Conservation (phyloP, 2,329 filamentous ascomycete species). For the Beauveria sp. region DNA sequence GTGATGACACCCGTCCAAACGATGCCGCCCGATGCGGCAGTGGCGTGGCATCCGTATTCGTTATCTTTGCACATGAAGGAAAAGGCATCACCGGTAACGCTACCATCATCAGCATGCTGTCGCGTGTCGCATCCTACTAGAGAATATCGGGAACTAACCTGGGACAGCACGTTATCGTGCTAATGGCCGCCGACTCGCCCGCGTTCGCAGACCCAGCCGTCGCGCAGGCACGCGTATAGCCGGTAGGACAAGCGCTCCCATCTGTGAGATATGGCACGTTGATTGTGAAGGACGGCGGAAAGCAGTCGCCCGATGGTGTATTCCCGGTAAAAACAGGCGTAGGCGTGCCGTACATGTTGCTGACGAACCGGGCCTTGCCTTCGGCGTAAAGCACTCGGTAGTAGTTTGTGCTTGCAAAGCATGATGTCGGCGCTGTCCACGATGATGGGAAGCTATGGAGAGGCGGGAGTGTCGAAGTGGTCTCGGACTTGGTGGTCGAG, state of each 20-base stretch:
- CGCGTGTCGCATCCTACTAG: neutral
- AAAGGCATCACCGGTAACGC: slow-evolving; percentile 8
- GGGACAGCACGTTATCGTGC: slow-evolving; percentile 14
- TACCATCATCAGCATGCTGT: neutral
- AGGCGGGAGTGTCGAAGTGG: neutral
- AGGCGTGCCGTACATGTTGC: slow-evolving; percentile 14
- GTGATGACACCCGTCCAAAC: slow-evolving; percentile 11
- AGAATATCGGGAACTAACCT: neutral
- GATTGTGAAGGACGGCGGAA: slow-evolving; percentile 11
- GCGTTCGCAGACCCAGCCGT: slow-evolving; percentile 3
- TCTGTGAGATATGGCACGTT: slow-evolving; percentile 10
- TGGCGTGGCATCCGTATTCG: slow-evolving; percentile 10
- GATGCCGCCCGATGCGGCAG: neutral
- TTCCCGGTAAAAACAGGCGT: slow-evolving; percentile 13
- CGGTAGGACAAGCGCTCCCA: slow-evolving; percentile 8
- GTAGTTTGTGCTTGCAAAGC: slow-evolving; percentile 12
- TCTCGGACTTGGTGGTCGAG: neutral
- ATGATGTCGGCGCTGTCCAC: slow-evolving; percentile 13
- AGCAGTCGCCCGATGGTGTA: slow-evolving; percentile 8
- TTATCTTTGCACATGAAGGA: slow-evolving; percentile 12
- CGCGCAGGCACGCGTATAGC: slow-evolving; percentile 13
- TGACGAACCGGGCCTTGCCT: neutral
- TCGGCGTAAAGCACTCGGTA: slow-evolving; percentile 5
- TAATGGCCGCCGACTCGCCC: neutral
- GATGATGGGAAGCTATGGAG: slow-evolving; percentile 9